Evolutionary conservation across 495 filamentous ascomycete species (phyloP), one percentile per base, ranked within the genome.

Genomic region (Xylaria flabelliformis): DNA sequence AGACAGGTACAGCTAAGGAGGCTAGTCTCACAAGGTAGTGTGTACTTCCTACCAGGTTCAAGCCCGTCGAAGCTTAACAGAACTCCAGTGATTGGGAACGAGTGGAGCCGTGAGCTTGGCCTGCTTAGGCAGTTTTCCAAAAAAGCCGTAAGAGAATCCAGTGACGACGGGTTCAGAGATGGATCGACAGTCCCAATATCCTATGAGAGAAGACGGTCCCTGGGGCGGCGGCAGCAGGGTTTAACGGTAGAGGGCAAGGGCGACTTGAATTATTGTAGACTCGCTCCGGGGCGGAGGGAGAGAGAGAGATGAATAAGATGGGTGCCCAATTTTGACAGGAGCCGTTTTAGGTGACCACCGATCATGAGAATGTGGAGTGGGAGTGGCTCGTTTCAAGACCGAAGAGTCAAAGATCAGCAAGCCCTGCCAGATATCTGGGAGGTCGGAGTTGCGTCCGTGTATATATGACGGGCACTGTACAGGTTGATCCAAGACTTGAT

Each of bases 161-260:
- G 80, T 84, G 82, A 84, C 81, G 82, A 82, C 75, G 78, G 75
- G 75, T 75, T 74, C 80, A 80, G 77, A 80, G 78, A 83, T 74
- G 77, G 83, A 85, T 85, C 83, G 82, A 80, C 83, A 79, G 61
- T 75, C 76, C 64, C 73, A 79, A 78, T 82, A 75, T 81, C 79
- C 82, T 80, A 74, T 80, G 75, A 48, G 68, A 51, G 39, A 32
- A 32, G 68, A 41, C 75, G 74, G 73, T 72, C 61, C 72, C 71
- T 68, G 73, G 74, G 75, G 71, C 71, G 74, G 74, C 70, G 75
- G 71, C 71, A 75, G 73, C 69, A 72, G 70, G 61, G 59, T 56
- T 34, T 29, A 63, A 58, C 32, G 36, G 56, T 65, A 53, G 36
- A 39, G 36, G 51, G 26, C 26, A 29, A 70, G 68, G 68, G 32